Percentiles rank a stretch among this genome's conserved stretches.
These are phyloP conservation scores for Tephrocybe sp. DNA, from an alignment of 768 basidiomycete species.

Conservation along the genomic window DNA sequence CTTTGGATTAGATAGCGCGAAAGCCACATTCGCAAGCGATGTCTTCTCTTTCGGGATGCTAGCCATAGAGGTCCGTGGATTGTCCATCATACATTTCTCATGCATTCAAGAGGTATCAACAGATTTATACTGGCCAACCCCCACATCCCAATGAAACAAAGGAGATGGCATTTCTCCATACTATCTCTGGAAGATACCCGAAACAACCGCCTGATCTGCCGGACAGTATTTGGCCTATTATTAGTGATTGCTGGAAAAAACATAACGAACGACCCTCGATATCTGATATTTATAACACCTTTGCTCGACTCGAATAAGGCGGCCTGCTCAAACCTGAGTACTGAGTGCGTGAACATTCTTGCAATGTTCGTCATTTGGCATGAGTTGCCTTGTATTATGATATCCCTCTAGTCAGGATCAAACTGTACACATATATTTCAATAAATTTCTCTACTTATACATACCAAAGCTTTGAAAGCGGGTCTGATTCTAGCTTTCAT, in stretches of 20 bases:
- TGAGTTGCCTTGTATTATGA: no score
- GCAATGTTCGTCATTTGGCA: no score
- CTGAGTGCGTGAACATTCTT: no score
- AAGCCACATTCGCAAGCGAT: conserved; percentile 26
- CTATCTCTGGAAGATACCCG: conserved; percentile 1
- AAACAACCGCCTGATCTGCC: conserved; percentile 6
- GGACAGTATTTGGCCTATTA: conserved; percentile 5
- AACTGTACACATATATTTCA: no score
- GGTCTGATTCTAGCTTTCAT: no score
- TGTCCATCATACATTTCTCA: not conserved
- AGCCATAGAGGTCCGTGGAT: conserved; percentile 9
- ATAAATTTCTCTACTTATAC: no score
- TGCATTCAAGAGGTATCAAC: not conserved
- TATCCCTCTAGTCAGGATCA: no score
- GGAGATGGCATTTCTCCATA: not conserved
- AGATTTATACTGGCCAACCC: conserved; percentile 10
- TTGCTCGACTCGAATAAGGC: no score
- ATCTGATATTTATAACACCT: conserved; percentile 3
- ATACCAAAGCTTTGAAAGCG: no score
- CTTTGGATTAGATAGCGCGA: conserved; percentile 5
- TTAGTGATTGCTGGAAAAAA: conserved; percentile 9
- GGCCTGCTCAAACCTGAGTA: no score
- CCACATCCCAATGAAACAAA: not conserved
- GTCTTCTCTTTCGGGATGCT: conserved; percentile 28
- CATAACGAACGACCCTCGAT: conserved; percentile 3